Base-by-base conservation (phyloP, 2,329 filamentous ascomycete species). In the Claviceps fusiformis region DNA sequence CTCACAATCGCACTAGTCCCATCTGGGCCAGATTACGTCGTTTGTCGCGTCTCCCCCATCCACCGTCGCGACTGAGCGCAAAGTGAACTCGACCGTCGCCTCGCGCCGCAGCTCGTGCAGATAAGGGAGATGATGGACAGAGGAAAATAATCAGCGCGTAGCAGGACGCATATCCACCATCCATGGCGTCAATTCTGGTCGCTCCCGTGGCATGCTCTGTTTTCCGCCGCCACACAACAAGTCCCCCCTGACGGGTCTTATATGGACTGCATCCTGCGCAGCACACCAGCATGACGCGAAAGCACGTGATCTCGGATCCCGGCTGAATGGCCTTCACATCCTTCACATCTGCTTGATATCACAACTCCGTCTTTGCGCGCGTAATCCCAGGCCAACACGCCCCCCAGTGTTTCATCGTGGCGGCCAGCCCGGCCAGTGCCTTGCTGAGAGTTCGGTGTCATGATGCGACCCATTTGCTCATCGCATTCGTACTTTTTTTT, bases 21-120 rank as follows among this genome's bases (percentile, higher is more conserved):
- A 0, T 27, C 19, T 27, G 19, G 45, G 39, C 10, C 2, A 1
- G 3, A 7, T 9, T 31, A 17, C 44, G n/a, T 37, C 35, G 35
- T 27, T 8, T 11, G 56, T 53, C 56, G 56, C 56, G 56, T 57
- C 56, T 57, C 53, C 41, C 56, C 33, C 41, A 37, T 35, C 7
- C 17, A 13, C 27, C 5, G 17, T 13, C 7, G 11, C 24, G 11
- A 43, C 11, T n/a, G 43, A 4, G 15, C 17, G 15, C 27, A 39
- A 54, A 33, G 41, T 44, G 19, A 54, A 47, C 35, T 2, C 10
- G 6, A 10, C 10, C 15, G 27, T 6, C 24, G 27, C 8, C 10
- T 33, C 29, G 15, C 5, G 45, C 37, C 31, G 7, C 37, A n/a
- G 1, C 27, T 24, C 2, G 29, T 24, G n/a, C 17, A 9, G 11